phyloP scores from a whole-genome alignment of 2,329 filamentous ascomycete genomes.

The Beauveria medogensis region DNA sequence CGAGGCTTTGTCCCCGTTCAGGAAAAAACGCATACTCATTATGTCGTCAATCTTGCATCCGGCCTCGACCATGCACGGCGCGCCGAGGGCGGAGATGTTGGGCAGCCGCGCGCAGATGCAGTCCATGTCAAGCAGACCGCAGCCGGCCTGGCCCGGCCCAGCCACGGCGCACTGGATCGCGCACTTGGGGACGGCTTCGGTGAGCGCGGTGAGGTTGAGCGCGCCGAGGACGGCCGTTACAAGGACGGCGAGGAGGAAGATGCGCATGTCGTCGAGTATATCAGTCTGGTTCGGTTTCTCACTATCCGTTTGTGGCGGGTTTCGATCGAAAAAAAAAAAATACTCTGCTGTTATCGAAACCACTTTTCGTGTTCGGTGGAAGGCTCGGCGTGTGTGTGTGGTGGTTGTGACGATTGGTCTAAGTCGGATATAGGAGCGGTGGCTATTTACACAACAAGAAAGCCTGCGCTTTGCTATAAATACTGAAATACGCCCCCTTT shows the following conservation, averaged over 20 bases:
- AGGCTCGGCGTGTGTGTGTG: no score
- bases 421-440: no score
- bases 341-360: no score
- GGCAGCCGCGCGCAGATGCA: slow-evolving; percentile 32
- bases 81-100: slow-evolving; percentile 24
- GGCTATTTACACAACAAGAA: no score
- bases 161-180: slow-evolving; percentile 28
- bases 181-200: slow-evolving; percentile 28
- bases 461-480: no score
- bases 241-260: slow-evolving; percentile 17
- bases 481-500: no score
- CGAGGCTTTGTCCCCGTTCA: not conserved
- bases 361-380: no score
- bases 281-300: not conserved
- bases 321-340: not conserved
- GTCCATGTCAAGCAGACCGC: slow-evolving; percentile 24
- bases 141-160: slow-evolving; percentile 25
- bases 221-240: slow-evolving; percentile 19
- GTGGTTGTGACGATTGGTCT: no score
- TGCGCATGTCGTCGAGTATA: slow-evolving; percentile 10
- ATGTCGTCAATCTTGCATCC: slow-evolving; percentile 28
- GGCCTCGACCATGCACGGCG: slow-evolving; percentile 27
- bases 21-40: slow-evolving; percentile 22
- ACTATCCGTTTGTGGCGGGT: not conserved
- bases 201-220: slow-evolving; percentile 16